Evolutionary conservation across 2,329 filamentous ascomycete genomes (phyloP), one percentile per base, ranked within the genome.

Genomic region (Cyphellophora europaea): DNA sequence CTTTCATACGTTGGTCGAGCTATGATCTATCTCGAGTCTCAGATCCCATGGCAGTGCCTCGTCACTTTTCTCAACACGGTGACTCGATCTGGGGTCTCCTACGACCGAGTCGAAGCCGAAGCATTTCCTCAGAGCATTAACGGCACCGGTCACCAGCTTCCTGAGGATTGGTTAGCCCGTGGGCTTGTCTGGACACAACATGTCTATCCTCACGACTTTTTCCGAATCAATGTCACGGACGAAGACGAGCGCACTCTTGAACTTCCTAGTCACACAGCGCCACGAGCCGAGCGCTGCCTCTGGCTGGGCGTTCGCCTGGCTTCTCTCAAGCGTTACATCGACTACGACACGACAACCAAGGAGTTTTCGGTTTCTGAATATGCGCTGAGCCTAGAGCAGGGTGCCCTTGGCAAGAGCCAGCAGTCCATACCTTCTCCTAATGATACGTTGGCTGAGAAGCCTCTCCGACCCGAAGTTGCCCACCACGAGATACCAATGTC

Each of bases 101-200:
- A 52, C 43, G 43, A 40, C 23, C 54, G 45, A 43, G 61, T 61
- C 42, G 59, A 62, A 40, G 40, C 49, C 39, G 37, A 53, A 25
- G 38, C 51, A 0, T 71, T 74, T 41, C 65, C 68, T 13, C 38
- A 46, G 21, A 47, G 54, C 19, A 25, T n/a, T 8, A 53, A 59
- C 35, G 55, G 46, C 3, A 55, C 60, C 12, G 55, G 53, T 5
- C 49, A 60, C 6, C 71, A 74, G 32, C 48, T 79, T 2, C 66
- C 71, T 0, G 75, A 79, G 43, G 75, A 79, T 42, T 77, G 71
- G 42, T 49, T 66, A 2, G 66, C 77, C 5, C 63, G 72, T 15
- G 75, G 74, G 2, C 50, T 70, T 15, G 75, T 70, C 66, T 66
- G 63, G 33, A 58, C 67, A 40, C 28, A 47, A 1, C 66, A 63